A percentile compares a stretch with the other conserved stretches of the same genome.
phyloP scores from a whole-genome alignment of 139 green algal species.

The Micractinium sp. region DNA sequence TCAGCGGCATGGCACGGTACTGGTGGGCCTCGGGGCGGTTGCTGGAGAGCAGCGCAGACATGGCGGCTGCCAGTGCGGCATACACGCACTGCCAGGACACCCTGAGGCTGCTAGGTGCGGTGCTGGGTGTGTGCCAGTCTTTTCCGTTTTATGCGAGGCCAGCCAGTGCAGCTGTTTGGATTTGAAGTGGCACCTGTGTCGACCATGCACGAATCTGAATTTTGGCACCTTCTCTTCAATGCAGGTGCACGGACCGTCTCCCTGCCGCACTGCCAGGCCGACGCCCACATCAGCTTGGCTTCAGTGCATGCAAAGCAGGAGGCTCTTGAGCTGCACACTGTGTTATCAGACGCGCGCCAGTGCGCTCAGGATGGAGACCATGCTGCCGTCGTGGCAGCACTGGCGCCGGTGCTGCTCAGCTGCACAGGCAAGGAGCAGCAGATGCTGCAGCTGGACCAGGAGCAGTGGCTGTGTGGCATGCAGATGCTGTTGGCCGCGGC shows the following conservation, averaged over 20 bases:
- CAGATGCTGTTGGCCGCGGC: constrained; percentile 20
- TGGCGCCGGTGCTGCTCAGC: constrained; percentile 18
- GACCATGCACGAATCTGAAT: background rate
- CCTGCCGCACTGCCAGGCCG: constrained; percentile 19
- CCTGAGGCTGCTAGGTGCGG: background rate
- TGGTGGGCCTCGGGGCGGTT: constrained; percentile 22
- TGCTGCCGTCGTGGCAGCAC: background rate
- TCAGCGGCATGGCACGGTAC: background rate
- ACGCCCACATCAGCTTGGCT: constrained; percentile 4
- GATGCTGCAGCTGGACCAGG: constrained; percentile 9
- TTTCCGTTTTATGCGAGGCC: background rate
- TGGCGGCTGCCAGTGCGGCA: background rate
- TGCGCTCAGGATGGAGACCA: background rate
- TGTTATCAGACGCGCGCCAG: background rate
- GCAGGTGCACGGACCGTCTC: background rate
- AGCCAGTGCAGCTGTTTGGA: background rate
- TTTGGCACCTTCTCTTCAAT: background rate
- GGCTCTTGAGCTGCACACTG: constrained; percentile 20
- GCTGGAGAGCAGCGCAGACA: background rate
- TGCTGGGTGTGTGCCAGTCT: background rate
- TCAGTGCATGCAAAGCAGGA: constrained; percentile 7
- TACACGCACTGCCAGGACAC: constrained; percentile 4
- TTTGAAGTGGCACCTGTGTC: background rate
- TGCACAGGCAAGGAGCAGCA: constrained; percentile 23
- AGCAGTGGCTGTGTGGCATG: constrained; percentile 22